Evolutionary conservation across 768 basidiomycete species (phyloP).

Genomic region (Tubosaeta brunneosetosa): DNA sequence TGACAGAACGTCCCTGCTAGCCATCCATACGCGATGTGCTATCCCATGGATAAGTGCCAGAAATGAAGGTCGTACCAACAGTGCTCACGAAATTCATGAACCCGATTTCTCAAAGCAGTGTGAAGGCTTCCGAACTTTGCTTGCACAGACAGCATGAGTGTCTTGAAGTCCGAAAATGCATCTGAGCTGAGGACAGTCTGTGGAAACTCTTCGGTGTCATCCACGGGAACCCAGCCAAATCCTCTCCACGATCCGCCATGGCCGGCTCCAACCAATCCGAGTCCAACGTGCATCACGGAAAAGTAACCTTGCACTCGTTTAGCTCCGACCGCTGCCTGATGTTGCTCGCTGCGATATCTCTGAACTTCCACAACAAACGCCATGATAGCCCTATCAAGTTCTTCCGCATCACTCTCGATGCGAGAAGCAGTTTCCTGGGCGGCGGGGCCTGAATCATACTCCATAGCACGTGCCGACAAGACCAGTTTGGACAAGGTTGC

Average conservation of each 20-base stretch:
- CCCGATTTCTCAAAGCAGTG: conserved; percentile 19
- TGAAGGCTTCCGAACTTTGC: conserved; percentile 40
- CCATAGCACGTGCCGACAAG: conserved; percentile 84
- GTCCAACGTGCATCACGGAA: conserved; percentile 58
- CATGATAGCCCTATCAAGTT: conserved; percentile 66
- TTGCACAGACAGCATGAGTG: conserved; percentile 45
- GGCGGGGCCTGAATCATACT: conserved; percentile 68
- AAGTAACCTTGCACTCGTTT: conserved; percentile 64
- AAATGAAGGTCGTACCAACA: background rate
- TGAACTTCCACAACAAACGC: conserved; percentile 71
- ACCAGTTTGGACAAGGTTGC: conserved; percentile 87
- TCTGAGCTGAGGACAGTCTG: conserved; percentile 46
- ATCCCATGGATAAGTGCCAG: conserved; percentile 4
- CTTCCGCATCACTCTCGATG: conserved; percentile 71
- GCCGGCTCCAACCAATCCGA: conserved; percentile 79
- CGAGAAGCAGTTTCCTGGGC: conserved; percentile 60
- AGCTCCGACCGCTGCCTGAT: conserved; percentile 21
- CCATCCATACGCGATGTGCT: conserved; percentile 29
- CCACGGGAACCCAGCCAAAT: conserved; percentile 70
- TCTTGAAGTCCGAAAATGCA: conserved; percentile 50
- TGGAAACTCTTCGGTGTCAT: conserved; percentile 45
- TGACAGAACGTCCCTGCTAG: conserved; percentile 49
- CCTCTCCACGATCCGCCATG: conserved; percentile 76
- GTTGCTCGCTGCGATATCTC: conserved; percentile 39
- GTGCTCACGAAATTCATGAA: conserved; percentile 23